Conservation (phyloP, 2,329 filamentous ascomycete species). For the Kalmusia sp. region DNA sequence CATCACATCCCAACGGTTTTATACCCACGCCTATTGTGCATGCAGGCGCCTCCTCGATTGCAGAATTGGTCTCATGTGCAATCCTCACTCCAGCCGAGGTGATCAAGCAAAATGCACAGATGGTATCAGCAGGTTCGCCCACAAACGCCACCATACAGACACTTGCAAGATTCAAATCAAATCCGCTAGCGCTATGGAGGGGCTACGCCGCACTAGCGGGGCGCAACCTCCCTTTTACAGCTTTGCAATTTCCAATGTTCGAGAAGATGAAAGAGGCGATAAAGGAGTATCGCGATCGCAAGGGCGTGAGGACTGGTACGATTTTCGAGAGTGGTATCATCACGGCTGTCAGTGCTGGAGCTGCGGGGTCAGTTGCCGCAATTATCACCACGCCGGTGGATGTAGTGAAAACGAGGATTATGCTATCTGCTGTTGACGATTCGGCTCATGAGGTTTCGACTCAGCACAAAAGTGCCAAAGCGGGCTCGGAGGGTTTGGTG, state of each 20-base stretch:
- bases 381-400: constrained; percentile 88
- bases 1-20: constrained; percentile 40
- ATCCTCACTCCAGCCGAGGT: constrained; percentile 90
- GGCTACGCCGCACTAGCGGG: constrained; percentile 85
- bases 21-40: constrained; percentile 75
- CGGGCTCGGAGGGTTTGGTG: constrained; percentile 26
- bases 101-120: constrained; percentile 92
- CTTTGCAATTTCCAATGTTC: constrained; percentile 87
- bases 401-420: constrained; percentile 88
- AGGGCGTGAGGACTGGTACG: constrained; percentile 45
- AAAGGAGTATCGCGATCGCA: constrained; percentile 51
- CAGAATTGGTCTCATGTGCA: constrained; percentile 83
- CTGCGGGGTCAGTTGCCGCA: constrained; percentile 77
- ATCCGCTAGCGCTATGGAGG: constrained; percentile 63
- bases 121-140: constrained; percentile 59
- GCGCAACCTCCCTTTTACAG: constrained; percentile 86
- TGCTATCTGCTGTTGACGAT: constrained; percentile 64
- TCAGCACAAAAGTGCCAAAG: constrained; percentile 19
- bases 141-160: constrained; percentile 64
- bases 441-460: constrained; percentile 19
- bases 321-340: constrained; percentile 73
- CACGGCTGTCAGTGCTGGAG: constrained; percentile 75
- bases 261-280: constrained; percentile 70
- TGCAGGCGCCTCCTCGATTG: constrained; percentile 74
- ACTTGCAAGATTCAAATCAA: constrained; percentile 62